These are phyloP conservation scores for Talaromyces sp. DNA, from an alignment of 2,329 filamentous ascomycete species.

Conservation along the genomic window DNA sequence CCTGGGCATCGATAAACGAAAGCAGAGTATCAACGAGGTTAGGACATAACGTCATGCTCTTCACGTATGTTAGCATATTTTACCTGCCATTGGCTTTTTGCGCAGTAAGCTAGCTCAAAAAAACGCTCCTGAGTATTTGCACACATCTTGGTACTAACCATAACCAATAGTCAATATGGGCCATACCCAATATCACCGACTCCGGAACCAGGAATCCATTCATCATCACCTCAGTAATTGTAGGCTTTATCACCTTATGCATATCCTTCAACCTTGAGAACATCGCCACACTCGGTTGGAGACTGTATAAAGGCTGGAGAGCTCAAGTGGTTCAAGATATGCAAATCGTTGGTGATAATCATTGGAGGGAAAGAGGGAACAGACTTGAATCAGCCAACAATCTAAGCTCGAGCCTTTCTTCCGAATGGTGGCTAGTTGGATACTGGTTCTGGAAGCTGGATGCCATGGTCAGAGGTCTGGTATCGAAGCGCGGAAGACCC, in stretches of 20 bases:
- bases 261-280: conserved; percentile 5
- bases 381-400: background rate
- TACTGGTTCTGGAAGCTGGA: background rate
- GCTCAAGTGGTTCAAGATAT: background rate
- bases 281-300: background rate
- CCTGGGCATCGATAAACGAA: background rate
- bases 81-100: background rate
- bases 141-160: too few relatives aligned
- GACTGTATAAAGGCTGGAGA: background rate
- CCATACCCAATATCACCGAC: background rate
- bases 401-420: background rate
- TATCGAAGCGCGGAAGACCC: background rate
- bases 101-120: background rate
- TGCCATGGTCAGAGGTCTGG: background rate
- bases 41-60: background rate
- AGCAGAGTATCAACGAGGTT: background rate
- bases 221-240: background rate
- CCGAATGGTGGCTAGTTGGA: background rate
- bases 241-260: background rate
- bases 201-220: background rate
- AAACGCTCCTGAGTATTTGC: too few relatives aligned
- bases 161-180: background rate
- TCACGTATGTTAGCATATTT: background rate
- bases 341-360: background rate
- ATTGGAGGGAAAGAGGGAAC: background rate